Conservation (phyloP, 2,329 filamentous ascomycete species). For the Diaporthe citriasiana region DNA sequence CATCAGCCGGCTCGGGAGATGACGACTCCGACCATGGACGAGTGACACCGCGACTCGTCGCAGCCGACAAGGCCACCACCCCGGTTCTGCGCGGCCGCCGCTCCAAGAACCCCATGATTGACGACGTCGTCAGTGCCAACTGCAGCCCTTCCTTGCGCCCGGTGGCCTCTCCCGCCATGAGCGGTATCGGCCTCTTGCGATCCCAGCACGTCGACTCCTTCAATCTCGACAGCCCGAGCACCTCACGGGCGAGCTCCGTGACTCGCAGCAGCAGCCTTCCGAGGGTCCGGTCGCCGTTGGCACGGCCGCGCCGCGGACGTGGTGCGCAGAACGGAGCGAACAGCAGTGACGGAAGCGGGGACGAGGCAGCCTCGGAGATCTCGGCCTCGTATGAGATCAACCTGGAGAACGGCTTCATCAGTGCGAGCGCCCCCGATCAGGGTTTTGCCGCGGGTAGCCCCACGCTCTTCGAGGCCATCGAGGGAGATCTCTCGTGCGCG, state of each 20-base stretch:
- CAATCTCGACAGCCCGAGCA: constrained; percentile 67
- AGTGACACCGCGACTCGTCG: constrained; percentile 44
- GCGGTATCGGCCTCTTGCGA: constrained; percentile 86
- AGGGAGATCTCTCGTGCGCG: constrained; percentile 65
- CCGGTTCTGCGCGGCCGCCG: constrained; percentile 55
- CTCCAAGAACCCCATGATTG: constrained; percentile 57
- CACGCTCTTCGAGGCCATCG: constrained; percentile 60
- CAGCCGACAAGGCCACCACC: constrained; percentile 47
- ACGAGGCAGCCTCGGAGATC: constrained; percentile 78
- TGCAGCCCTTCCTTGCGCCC: constrained; percentile 72
- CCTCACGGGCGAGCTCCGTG: constrained; percentile 66
- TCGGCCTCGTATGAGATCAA: constrained; percentile 87
- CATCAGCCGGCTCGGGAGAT: constrained; percentile 68
- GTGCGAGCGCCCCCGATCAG: constrained; percentile 68
- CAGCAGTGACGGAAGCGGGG: constrained; percentile 70
- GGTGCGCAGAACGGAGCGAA: constrained; percentile 55
- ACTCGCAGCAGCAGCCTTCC: constrained; percentile 65
- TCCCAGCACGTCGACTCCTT: constrained; percentile 81
- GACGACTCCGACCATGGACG: constrained; percentile 68
- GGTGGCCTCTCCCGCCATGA: constrained; percentile 66
- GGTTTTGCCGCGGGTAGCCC: constrained; percentile 30
- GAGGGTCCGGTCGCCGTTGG: constrained; percentile 50
- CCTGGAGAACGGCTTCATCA: constrained; percentile 87
- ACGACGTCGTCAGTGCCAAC: constrained; percentile 73
- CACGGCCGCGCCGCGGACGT: constrained; percentile 47